Evolutionary conservation across 176 grass and related monocot species (phyloP), one percentile per base, ranked within the genome.

Genomic region (Bothriochloa decipiens): DNA sequence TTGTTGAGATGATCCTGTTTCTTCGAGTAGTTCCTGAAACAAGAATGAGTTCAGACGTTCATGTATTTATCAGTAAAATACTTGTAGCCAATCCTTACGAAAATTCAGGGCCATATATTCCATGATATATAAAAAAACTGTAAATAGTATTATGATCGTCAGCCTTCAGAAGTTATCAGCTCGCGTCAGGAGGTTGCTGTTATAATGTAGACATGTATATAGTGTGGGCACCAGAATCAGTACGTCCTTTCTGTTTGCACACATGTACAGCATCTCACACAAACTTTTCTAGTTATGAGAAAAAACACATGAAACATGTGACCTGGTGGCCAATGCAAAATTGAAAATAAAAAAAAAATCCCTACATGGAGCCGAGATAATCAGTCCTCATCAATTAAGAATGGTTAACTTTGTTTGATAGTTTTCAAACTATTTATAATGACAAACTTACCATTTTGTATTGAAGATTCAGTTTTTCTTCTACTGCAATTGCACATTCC

Each of bases 391-490:
- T 22, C 25, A 28, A 6, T 8, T 20, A n/a, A n/a, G 2, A 46
- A 39, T 42, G n/a, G 63, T 28, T 69, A 83, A 28, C 18, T 46
- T 65, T 65, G 28, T 75, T 52, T 1, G 8, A 0, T 33, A 53
- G n/a, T 52, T 60, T 20, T 61, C 32, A 45, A 53, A 68, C 23
- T 58, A 15, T 8, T 41, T 37, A 74, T 16, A 50, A 46, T n/a
- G n/a, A 42, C 22, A 67, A 35, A 42, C 32, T 84, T 91, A 94
- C 93, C 91, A 95, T 66, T 67, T 95, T 52, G 69, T 81, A 58
- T 36, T 39, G 67, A 50, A 90, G 52, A 58, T 89, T 90, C 60
- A 84, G 76, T 63, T 92, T 89, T 87, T 92, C 50, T 61, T 94
- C 65, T 68, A 78, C 71, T 40, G 78, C 88, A 61, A 78, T 71